Percentiles rank a stretch among this genome's conserved stretches.
These are phyloP conservation scores for Colletotrichum musicola DNA, from an alignment of 2,329 filamentous ascomycete genomes.

Conservation along the genomic window DNA sequence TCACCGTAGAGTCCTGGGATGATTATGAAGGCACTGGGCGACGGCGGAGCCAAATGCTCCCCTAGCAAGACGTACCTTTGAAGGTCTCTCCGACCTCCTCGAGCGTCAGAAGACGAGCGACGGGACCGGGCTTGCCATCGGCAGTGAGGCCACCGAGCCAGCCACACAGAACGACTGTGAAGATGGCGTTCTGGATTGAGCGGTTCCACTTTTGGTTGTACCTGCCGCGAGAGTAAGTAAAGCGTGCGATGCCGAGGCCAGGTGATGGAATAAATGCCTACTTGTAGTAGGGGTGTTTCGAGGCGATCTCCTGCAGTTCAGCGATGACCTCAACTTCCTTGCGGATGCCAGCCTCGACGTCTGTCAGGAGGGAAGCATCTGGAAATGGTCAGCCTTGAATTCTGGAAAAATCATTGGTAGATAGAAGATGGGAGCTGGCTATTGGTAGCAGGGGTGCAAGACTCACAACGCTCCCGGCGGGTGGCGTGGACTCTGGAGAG, in stretches of 20 bases:
- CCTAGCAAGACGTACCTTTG: slow-evolving; percentile 63
- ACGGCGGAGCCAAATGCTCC: no score
- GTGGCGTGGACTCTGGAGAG: slow-evolving; percentile 93
- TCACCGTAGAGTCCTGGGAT: no score
- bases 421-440: no score
- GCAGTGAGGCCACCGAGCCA: slow-evolving; percentile 82
- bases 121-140: slow-evolving; percentile 65
- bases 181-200: slow-evolving; percentile 83
- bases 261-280: slow-evolving; percentile 52
- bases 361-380: slow-evolving; percentile 78
- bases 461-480: slow-evolving; percentile 69
- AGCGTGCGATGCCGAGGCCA: slow-evolving; percentile 12
- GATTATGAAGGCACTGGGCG: no score
- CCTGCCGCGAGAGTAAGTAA: slow-evolving; percentile 50
- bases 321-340: slow-evolving; percentile 78
- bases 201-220: slow-evolving; percentile 90
- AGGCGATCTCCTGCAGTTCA: slow-evolving; percentile 79
- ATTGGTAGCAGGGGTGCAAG: background rate
- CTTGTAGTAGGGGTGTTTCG: slow-evolving; percentile 96
- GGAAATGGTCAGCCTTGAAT: slow-evolving; percentile 68
- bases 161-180: slow-evolving; percentile 68
- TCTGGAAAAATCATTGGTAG: background rate
- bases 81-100: slow-evolving; percentile 87
- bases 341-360: slow-evolving; percentile 78
- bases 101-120: slow-evolving; percentile 82